Base-by-base conservation (phyloP, 768 basidiomycete species). In the Russula emetica region DNA sequence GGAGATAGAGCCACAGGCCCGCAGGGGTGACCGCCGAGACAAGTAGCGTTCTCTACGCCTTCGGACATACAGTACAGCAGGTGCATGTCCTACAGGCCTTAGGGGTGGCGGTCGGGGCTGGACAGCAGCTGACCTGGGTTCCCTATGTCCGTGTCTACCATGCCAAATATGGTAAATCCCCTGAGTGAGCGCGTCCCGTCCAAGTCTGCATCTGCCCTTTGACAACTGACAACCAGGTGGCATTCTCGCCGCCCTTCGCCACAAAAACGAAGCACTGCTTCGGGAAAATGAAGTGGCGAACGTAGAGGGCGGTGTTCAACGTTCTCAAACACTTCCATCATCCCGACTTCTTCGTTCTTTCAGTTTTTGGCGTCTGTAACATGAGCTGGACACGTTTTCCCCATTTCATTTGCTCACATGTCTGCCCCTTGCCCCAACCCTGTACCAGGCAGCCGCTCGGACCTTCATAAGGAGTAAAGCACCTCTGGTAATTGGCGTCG, bases 351-450 rank as follows among this genome's bases (percentile, higher is more conserved):
- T 22, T n/a, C 3, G 36, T 40, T 52, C 38, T 36, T 38, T 26
- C 18, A 11, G 30, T 47, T 20, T 32, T 42, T 53, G n/a, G 52
- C 40, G 28, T 30, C 36, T 36, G 53, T 42, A 30, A 55, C 52
- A 62, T 34, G 38, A 51, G 54, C 63, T 32, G 24, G 50, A 67
- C 59, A 64, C 63, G 38, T 61, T 44, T 54, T 59, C 30, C 5
- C 38, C 26, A 51, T 54, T 54, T 14, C n/a, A 55, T 30, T 42
- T 55, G 64, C 51, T 47, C 64, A 61, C 59, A 65, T 65, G 45
- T 22, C 45, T 47, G 60, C 64, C 64, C 64, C 28, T 32, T 61
- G 59, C 64, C 63, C 64, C 64, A 65, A 61, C 64, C 64, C 64
- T 65, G 64, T 61, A 42, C 64, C 64, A 60, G 32, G 32, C 42